These are phyloP conservation scores for Syncephalastrum contaminatum DNA, from an alignment of 371 early-diverging fungal species.

Conservation along the genomic window DNA sequence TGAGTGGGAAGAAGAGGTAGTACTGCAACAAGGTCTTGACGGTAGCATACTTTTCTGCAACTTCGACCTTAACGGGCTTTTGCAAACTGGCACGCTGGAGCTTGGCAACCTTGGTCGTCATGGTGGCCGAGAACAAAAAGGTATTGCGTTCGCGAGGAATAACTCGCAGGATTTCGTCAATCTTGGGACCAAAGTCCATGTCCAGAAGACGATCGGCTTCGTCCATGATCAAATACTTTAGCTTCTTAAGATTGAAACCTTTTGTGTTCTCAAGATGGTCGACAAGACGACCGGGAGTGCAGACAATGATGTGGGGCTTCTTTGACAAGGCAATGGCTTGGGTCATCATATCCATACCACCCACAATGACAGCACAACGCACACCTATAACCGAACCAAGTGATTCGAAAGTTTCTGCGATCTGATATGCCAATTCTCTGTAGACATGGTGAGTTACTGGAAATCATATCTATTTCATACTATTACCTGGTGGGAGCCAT, in stretches of 20 bases:
- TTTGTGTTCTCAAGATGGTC: constrained; percentile 99
- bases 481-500: constrained; percentile 95
- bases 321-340: constrained; percentile 93
- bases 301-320: constrained; percentile 94
- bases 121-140: constrained; percentile 96
- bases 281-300: constrained; percentile 97
- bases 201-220: constrained; percentile 98
- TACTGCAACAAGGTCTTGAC: constrained; percentile 91
- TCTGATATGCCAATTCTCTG: constrained; percentile 96
- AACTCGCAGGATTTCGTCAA: constrained; percentile 92
- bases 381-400: constrained; percentile 93
- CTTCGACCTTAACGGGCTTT: constrained; percentile 91
- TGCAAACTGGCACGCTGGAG: constrained; percentile 91
- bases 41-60: constrained; percentile 78
- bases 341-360: constrained; percentile 97
- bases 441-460: no score
- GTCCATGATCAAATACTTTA: constrained; percentile 95
- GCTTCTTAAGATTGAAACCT: constrained; percentile 81
- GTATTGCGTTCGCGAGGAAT: constrained; percentile 93
- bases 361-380: constrained; percentile 92
- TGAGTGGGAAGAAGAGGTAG: constrained; percentile 94
- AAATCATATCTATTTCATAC: not conserved
- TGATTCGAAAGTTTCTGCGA: constrained; percentile 90
- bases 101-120: constrained; percentile 95
- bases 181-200: constrained; percentile 96